Conservation (phyloP, 345 rosid genomes). For the Rhizophora mangle region DNA sequence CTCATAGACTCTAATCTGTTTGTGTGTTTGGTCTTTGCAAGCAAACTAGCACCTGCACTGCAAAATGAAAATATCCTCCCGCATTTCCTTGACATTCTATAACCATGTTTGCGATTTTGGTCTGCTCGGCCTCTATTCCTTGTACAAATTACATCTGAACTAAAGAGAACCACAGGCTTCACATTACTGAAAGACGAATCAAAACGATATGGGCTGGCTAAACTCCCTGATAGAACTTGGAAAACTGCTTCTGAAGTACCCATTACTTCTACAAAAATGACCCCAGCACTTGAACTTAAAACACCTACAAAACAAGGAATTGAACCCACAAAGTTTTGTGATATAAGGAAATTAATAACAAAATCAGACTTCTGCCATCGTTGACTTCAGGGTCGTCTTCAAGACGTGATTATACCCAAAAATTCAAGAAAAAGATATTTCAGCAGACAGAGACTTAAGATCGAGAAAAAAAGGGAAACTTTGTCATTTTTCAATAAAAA, state of each 20-base stretch:
- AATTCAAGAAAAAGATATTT: no score
- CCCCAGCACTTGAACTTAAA: neutral
- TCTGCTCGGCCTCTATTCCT: conserved; percentile 20
- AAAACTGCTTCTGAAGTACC: conserved; percentile 42
- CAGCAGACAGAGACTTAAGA: no score
- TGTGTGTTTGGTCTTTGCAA: neutral
- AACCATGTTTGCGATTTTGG: conserved; percentile 14
- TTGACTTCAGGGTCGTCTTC: no score
- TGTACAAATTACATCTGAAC: conserved; percentile 12
- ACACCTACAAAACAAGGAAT: neutral
- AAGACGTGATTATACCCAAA: no score
- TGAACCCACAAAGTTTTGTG: neutral
- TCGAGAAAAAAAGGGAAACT: no score
- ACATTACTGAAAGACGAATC: conserved; percentile 24
- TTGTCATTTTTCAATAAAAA: no score
- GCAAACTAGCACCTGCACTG: neutral
- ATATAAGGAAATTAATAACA: neutral
- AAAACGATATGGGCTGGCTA: conserved; percentile 20
- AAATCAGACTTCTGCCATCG: neutral
- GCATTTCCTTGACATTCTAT: conserved; percentile 13
- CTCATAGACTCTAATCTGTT: conserved; percentile 19
- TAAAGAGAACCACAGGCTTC: conserved; percentile 19
- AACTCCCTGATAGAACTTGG: conserved; percentile 26
- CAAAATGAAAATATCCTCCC: conserved; percentile 13
- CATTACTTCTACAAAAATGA: conserved; percentile 22